phyloP scores from a whole-genome alignment of 306 rosid species.

The Lotus japonicus region DNA sequence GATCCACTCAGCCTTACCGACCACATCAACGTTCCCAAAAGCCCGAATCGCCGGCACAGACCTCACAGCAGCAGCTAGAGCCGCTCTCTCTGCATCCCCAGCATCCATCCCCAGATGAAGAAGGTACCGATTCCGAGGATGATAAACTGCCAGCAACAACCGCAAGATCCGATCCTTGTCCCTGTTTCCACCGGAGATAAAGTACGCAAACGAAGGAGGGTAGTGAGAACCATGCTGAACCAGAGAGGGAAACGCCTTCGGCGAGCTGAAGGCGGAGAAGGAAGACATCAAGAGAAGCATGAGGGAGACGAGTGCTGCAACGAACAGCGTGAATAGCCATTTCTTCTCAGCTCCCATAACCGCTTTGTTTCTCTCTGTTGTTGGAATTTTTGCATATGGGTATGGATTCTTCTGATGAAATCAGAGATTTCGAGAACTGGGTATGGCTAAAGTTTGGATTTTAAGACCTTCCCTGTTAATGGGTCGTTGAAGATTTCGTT shows the following conservation, averaged over 20 bases:
- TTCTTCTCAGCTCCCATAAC: conserved; percentile 86
- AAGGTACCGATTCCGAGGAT: conserved; percentile 79
- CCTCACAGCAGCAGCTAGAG: conserved; percentile 31
- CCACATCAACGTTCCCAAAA: conserved; percentile 81
- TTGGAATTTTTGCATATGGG: conserved; percentile 32
- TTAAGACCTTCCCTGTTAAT: no score
- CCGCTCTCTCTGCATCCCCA: conserved; percentile 50
- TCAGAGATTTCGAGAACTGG: conserved; percentile 23
- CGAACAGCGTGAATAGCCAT: conserved; percentile 78
- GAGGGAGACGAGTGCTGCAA: conserved; percentile 55
- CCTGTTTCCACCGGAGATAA: conserved; percentile 55
- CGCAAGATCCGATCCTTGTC: conserved; percentile 81
- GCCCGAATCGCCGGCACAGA: conserved; percentile 71
- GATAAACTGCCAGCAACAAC: conserved; percentile 77
- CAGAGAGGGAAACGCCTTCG: conserved; percentile 56
- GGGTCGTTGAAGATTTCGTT: conserved; percentile 55
- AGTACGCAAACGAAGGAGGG: conserved; percentile 91
- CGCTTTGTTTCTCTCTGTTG: neutral
- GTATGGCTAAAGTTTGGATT: conserved; percentile 15
- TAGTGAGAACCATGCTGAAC: conserved; percentile 62
- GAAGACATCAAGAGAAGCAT: conserved; percentile 55
- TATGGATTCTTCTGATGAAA: conserved; percentile 27
- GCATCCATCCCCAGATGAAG: conserved; percentile 75
- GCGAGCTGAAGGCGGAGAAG: conserved; percentile 61
- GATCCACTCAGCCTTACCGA: conserved; percentile 75